Conservation (phyloP, 208 protist species). For the Trypanosoma congolense region DNA sequence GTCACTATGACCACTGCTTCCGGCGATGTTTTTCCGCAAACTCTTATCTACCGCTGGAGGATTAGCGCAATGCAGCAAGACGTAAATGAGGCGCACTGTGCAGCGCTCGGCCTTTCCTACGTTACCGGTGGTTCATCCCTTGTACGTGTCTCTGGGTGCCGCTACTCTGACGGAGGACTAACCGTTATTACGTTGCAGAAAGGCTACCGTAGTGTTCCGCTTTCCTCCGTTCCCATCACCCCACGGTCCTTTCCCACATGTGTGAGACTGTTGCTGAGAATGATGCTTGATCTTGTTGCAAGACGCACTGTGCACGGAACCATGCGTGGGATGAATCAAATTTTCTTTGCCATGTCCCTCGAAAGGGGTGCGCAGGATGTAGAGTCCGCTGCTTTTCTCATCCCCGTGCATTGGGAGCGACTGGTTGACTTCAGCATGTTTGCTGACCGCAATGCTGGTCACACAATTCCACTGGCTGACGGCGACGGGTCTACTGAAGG, state of each 20-base stretch:
- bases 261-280: constrained; percentile 45
- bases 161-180: constrained; percentile 51
- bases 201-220: constrained; percentile 40
- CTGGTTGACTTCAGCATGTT: constrained; percentile 87
- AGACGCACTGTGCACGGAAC: constrained; percentile 70
- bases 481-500: constrained; percentile 14
- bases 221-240: constrained; percentile 49
- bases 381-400: constrained; percentile 31
- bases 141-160: constrained; percentile 38
- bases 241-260: constrained; percentile 41
- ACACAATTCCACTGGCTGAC: constrained; percentile 56
- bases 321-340: constrained; percentile 39
- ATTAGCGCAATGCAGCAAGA: constrained; percentile 22
- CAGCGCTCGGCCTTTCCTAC: constrained; percentile 51
- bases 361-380: background rate
- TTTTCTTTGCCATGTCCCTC: constrained; percentile 51
- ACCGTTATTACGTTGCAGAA: constrained; percentile 52
- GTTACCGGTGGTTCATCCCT: constrained; percentile 20
- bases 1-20: background rate
- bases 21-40: constrained; percentile 9
- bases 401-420: constrained; percentile 79
- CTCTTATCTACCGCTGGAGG: constrained; percentile 70
- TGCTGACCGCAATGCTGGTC: constrained; percentile 76
- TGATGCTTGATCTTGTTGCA: constrained; percentile 60
- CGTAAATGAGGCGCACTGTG: constrained; percentile 54